A percentile compares a stretch with the other conserved stretches of the same genome.
Conservation (phyloP, 2,329 filamentous ascomycete genomes). For the Nigrospora oryzae region DNA sequence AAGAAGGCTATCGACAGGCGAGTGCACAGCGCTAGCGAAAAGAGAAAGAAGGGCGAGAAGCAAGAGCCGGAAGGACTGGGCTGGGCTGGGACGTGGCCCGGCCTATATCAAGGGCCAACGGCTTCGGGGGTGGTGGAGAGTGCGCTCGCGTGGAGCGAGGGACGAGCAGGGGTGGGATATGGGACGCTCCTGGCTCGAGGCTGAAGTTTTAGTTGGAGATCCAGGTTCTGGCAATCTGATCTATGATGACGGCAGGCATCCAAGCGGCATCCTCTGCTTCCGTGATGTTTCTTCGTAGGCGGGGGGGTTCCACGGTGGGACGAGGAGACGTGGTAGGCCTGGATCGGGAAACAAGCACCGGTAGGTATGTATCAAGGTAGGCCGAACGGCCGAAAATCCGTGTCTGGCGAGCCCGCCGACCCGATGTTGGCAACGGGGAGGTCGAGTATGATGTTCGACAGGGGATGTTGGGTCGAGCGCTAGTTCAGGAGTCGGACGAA, state of each 20-base stretch:
- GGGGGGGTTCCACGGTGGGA: no score
- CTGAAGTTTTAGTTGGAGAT: slow-evolving; percentile 32
- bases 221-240: slow-evolving; percentile 42
- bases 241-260: slow-evolving; percentile 46
- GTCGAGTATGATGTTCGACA: slow-evolving; percentile 6
- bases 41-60: slow-evolving; percentile 19
- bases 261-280: slow-evolving; percentile 34
- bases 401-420: no score
- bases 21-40: slow-evolving; percentile 39
- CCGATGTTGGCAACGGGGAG: no score
- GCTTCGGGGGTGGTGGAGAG: slow-evolving; percentile 17
- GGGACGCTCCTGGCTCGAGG: slow-evolving; percentile 29
- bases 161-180: slow-evolving; percentile 27
- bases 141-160: slow-evolving; percentile 22
- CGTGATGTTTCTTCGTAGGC: slow-evolving; percentile 7
- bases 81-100: neutral
- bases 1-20: slow-evolving; percentile 45
- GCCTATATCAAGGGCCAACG: slow-evolving; percentile 2
- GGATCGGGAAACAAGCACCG: no score
- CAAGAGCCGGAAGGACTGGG: slow-evolving; percentile 6
- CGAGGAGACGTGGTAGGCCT: no score
- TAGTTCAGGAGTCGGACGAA: slow-evolving; percentile 1
- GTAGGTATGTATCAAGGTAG: no score
- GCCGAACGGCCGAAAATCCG: no score
- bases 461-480: slow-evolving; percentile 5